phyloP scores from a whole-genome alignment of 148 eudicot genomes.

The Chenopodium berlandieri region DNA sequence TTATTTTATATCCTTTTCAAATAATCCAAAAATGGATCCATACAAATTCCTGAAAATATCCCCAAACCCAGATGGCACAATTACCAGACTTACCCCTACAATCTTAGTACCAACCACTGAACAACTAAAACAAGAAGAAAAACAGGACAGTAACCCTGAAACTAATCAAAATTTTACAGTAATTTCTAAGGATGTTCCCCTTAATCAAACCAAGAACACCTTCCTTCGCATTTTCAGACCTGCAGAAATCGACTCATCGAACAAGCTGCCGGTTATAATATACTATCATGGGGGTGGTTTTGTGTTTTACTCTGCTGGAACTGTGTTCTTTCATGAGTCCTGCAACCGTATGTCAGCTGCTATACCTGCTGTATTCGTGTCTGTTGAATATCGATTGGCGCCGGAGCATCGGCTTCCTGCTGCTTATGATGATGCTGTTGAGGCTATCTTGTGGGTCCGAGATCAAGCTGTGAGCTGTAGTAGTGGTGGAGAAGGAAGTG shows the following conservation, averaged over 20 bases:
- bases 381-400: constrained; percentile 76
- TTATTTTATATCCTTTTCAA: not conserved
- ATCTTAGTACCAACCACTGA: constrained; percentile 37
- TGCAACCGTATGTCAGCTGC: constrained; percentile 39
- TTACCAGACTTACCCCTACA: constrained; percentile 38
- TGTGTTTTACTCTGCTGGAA: constrained; percentile 54
- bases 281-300: constrained; percentile 88
- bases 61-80: constrained; percentile 66
- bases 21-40: constrained; percentile 37
- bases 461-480: constrained; percentile 41
- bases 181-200: constrained; percentile 63
- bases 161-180: not conserved
- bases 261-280: constrained; percentile 54
- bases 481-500: constrained; percentile 28
- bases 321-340: constrained; percentile 48
- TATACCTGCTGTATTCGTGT: constrained; percentile 53
- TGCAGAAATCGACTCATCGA: constrained; percentile 5
- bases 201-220: constrained; percentile 47
- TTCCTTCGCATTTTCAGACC: constrained; percentile 75
- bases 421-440: constrained; percentile 79
- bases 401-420: constrained; percentile 88
- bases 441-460: constrained; percentile 64
- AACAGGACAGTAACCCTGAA: not conserved
- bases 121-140: constrained; percentile 4
- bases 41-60: constrained; percentile 58